Evolutionary conservation across 163 green algal genomes (phyloP).

Genomic region (Volvox carteri): DNA sequence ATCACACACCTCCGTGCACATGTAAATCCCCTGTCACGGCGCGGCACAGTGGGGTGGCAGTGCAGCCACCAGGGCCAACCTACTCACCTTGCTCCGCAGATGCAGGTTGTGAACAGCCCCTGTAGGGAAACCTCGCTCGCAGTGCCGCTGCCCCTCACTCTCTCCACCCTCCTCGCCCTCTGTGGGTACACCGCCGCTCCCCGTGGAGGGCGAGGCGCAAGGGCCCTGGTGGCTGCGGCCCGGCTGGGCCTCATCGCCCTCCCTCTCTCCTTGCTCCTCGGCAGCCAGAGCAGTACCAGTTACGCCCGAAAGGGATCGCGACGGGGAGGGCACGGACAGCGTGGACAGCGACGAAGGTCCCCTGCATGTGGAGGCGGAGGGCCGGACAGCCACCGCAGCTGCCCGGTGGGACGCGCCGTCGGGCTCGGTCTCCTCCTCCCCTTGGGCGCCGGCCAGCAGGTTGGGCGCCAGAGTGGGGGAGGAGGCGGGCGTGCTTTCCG

Average conservation of each 20-base stretch:
- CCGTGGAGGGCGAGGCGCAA: slow-evolving; percentile 8
- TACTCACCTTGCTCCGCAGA: no score
- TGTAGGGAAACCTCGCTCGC: neutral
- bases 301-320: neutral
- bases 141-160: neutral
- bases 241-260: neutral
- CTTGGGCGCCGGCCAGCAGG: neutral
- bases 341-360: neutral
- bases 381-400: neutral
- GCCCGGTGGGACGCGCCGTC: neutral
- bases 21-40: no score
- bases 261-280: slow-evolving; percentile 8
- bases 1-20: no score
- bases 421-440: slow-evolving; percentile 1
- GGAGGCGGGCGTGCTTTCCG: neutral
- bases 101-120: no score
- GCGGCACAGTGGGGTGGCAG: no score
- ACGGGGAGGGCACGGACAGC: neutral
- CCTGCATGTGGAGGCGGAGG: slow-evolving; percentile 6
- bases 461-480: neutral
- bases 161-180: neutral
- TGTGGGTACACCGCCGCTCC: slow-evolving; percentile 12
- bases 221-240: neutral
- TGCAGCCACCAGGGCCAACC: no score
- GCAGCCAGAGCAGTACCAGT: neutral